Conservation (phyloP, 495 filamentous ascomycete species). For the Penicillium egyptiacum region DNA sequence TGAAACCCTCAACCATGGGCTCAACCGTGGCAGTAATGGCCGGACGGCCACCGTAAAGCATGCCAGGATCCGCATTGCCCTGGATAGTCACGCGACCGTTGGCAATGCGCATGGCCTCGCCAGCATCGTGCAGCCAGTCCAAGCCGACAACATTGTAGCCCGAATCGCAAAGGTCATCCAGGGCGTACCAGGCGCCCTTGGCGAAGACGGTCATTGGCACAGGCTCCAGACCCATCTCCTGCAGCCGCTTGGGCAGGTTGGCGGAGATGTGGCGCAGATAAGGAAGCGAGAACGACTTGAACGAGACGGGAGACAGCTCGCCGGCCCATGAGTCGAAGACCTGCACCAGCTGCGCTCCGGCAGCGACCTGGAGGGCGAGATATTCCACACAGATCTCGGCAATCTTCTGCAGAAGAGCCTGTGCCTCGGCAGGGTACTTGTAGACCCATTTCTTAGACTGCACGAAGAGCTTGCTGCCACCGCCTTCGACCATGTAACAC, state of each 20-base stretch:
- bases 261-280: slow-evolving; percentile 82
- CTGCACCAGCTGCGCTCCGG: slow-evolving; percentile 88
- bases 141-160: slow-evolving; percentile 92
- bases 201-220: slow-evolving; percentile 99
- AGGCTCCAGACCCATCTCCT: slow-evolving; percentile 67
- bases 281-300: slow-evolving; percentile 80
- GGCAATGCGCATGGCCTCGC: slow-evolving; percentile 75
- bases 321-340: slow-evolving; percentile 99
- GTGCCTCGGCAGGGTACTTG: slow-evolving; percentile 77
- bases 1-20: slow-evolving; percentile 84
- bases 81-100: slow-evolving; percentile 77
- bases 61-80: slow-evolving; percentile 92
- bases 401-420: slow-evolving; percentile 83
- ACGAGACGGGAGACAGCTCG: slow-evolving; percentile 80
- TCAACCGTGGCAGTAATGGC: slow-evolving; percentile 78
- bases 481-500: slow-evolving; percentile 98
- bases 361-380: slow-evolving; percentile 85
- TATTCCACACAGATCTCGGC: slow-evolving; percentile 91
- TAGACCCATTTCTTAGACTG: slow-evolving; percentile 95
- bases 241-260: slow-evolving; percentile 68
- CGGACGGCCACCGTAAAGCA: slow-evolving; percentile 79
- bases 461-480: slow-evolving; percentile 88
- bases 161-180: slow-evolving; percentile 81
- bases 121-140: slow-evolving; percentile 92
- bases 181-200: slow-evolving; percentile 98